Evolutionary conservation across 2,329 filamentous ascomycete genomes (phyloP).

Genomic region (Epichloe gansuensis): DNA sequence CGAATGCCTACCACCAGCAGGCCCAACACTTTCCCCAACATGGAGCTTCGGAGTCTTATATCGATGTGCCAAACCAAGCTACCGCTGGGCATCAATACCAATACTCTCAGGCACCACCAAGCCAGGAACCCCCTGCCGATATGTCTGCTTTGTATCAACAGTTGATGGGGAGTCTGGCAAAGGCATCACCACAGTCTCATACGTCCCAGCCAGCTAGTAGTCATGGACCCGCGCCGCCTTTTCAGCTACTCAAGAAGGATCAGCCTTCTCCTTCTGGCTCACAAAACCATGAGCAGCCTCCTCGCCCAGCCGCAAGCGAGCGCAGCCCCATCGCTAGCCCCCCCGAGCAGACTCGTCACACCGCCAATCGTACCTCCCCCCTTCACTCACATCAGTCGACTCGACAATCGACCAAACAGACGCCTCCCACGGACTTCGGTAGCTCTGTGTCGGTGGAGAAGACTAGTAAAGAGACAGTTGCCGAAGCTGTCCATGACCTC

Average conservation of each 20-base stretch:
- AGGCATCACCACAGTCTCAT: conserved; percentile 29
- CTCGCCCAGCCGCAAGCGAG: conserved; percentile 26
- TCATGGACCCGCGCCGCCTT: conserved; percentile 21
- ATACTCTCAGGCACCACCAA: conserved; percentile 4
- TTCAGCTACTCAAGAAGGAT: conserved; percentile 41
- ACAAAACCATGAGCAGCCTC: conserved; percentile 27
- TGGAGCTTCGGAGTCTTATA: conserved; percentile 14
- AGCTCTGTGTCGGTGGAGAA: conserved; percentile 30
- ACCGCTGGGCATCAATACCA: conserved; percentile 11
- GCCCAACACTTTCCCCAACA: conserved; percentile 15
- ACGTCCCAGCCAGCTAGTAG: conserved; percentile 19
- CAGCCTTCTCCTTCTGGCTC: conserved; percentile 25
- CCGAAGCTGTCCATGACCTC: conserved; percentile 55
- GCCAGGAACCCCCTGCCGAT: conserved; percentile 25
- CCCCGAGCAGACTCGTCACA: conserved; percentile 27
- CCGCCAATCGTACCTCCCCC: conserved; percentile 23
- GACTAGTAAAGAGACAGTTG: conserved; percentile 53
- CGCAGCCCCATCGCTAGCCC: conserved; percentile 32
- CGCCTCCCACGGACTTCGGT: conserved; percentile 20
- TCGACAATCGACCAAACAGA: conserved; percentile 11
- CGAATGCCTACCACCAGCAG: conserved; percentile 14
- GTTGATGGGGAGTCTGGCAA: conserved; percentile 23
- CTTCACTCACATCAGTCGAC: conserved; percentile 16
- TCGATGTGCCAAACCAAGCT: conserved; percentile 12
- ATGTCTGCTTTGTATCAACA: conserved; percentile 25